These are phyloP conservation scores for Aurinia saxatilis DNA, from an alignment of 345 rosid genomes.

Conservation along the genomic window DNA sequence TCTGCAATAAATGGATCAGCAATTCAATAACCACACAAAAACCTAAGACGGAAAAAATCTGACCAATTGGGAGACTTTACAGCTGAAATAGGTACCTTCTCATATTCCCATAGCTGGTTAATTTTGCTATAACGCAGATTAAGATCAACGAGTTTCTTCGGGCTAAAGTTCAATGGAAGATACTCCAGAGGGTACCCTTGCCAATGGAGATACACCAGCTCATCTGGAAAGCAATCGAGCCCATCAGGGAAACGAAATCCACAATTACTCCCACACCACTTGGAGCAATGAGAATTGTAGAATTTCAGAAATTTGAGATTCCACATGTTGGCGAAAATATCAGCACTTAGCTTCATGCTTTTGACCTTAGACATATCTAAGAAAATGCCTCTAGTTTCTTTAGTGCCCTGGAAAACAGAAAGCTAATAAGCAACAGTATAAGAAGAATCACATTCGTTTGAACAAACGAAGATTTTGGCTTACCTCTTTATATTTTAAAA, in stretches of 20 bases:
- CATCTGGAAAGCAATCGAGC: conserved; percentile 23
- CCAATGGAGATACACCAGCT: conserved; percentile 30
- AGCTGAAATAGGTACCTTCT: conserved; percentile 11
- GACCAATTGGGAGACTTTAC: not conserved
- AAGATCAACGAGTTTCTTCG: conserved; percentile 26
- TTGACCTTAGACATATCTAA: conserved; percentile 12
- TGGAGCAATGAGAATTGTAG: conserved; percentile 17
- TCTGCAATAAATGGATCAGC: conserved; percentile 7
- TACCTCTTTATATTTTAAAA: conserved; percentile 20
- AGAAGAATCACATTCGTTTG: not conserved
- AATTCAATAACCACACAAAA: not conserved
- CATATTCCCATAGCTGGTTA: conserved; percentile 22
- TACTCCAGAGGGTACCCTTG: conserved; percentile 22
- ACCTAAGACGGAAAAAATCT: not conserved
- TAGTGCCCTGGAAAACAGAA: conserved; percentile 18
- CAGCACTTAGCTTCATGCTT: conserved; percentile 8
- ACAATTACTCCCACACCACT: conserved; percentile 17
- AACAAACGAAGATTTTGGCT: not conserved
- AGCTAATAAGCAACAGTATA: not conserved
- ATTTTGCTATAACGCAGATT: conserved; percentile 18
- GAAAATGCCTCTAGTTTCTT: conserved; percentile 23
- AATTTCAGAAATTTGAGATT: conserved; percentile 31
- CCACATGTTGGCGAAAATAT: conserved; percentile 21
- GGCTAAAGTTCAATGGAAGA: conserved; percentile 24
- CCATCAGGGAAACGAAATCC: conserved; percentile 2